phyloP scores from a whole-genome alignment of 768 basidiomycete species.

The Agaricus sinodeliciosus region DNA sequence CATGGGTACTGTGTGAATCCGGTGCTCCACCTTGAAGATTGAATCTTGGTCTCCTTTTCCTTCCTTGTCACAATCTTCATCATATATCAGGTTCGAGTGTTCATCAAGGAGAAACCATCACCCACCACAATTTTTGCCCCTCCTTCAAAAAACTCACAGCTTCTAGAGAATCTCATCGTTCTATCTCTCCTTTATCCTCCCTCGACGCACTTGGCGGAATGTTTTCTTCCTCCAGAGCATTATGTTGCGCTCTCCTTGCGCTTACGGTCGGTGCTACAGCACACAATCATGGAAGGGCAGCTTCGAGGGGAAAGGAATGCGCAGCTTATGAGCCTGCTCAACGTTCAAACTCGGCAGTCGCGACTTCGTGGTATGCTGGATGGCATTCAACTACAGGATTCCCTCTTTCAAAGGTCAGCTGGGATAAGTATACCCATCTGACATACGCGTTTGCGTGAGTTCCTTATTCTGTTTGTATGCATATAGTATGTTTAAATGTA shows the following conservation, averaged over 20 bases:
- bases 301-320: neutral
- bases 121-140: no score
- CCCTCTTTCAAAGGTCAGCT: slow-evolving; percentile 48
- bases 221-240: slow-evolving; percentile 1
- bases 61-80: neutral
- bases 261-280: neutral
- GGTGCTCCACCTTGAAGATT: neutral
- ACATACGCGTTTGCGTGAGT: slow-evolving; percentile 71
- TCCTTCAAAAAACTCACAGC: neutral
- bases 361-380: slow-evolving; percentile 46
- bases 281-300: neutral
- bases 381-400: slow-evolving; percentile 51
- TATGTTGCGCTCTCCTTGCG: slow-evolving; percentile 1
- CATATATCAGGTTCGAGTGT: slow-evolving; percentile 1
- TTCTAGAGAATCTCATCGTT: neutral
- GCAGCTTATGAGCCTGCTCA: neutral
- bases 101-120: neutral
- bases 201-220: neutral
- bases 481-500: neutral
- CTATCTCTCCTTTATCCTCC: neutral
- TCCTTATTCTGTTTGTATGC: neutral
- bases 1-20: neutral
- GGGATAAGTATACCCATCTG: slow-evolving; percentile 62
- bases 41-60: neutral
- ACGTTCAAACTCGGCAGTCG: slow-evolving; percentile 1